Evolutionary conservation across 2,329 filamentous ascomycete species (phyloP).

Genomic region (Trichoderma afroharzianum): DNA sequence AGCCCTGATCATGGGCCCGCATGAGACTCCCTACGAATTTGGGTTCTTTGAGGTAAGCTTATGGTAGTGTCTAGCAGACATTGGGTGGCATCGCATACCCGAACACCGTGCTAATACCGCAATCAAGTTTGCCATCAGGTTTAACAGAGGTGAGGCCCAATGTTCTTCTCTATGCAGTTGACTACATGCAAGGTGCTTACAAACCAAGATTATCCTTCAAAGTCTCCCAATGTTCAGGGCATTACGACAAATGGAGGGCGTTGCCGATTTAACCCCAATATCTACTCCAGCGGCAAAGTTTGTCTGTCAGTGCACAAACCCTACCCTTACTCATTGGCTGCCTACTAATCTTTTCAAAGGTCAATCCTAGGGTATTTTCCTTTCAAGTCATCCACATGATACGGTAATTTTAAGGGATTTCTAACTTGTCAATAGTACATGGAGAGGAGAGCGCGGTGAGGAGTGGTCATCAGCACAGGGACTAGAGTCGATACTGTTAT

Average conservation of each 20-base stretch:
- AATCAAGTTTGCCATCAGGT: slow-evolving; percentile 68
- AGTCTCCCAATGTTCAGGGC: slow-evolving; percentile 59
- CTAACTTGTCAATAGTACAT: slow-evolving; percentile 61
- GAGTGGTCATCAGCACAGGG: slow-evolving; percentile 97
- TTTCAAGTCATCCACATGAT: background rate
- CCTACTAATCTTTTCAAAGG: slow-evolving; percentile 39
- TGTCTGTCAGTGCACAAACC: slow-evolving; percentile 66
- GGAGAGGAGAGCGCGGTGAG: slow-evolving; percentile 85
- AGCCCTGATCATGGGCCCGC: slow-evolving; percentile 85
- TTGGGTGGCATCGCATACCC: background rate
- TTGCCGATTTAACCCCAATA: slow-evolving; percentile 94
- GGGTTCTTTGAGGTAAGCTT: slow-evolving; percentile 84
- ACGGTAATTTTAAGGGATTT: background rate
- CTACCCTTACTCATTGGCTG: background rate
- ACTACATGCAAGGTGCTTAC: background rate
- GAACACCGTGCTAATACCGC: slow-evolving; percentile 1
- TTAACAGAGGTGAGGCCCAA: slow-evolving; percentile 60
- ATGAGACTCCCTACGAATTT: slow-evolving; percentile 93
- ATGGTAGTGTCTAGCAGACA: background rate
- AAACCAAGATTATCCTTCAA: slow-evolving; percentile 71
- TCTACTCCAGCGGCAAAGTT: slow-evolving; percentile 87
- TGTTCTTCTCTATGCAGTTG: no score
- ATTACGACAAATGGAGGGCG: slow-evolving; percentile 85
- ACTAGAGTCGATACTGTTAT: slow-evolving; percentile 88
- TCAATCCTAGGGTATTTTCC: slow-evolving; percentile 76